Conservation (phyloP, 257 asterid genomes). For the Verbascum thapsus region DNA sequence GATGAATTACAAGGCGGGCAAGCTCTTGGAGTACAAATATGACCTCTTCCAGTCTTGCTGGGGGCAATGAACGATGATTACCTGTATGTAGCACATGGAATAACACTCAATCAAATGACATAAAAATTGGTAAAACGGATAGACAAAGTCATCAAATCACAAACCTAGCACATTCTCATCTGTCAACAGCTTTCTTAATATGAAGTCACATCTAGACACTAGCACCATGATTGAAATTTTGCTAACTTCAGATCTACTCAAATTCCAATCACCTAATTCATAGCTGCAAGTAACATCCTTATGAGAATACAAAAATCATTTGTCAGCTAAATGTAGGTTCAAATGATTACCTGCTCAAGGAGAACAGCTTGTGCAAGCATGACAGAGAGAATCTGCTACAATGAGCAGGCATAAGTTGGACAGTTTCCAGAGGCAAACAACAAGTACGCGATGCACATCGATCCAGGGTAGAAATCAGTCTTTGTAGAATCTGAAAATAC, state of each 20-base stretch:
- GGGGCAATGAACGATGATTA: conserved; percentile 71
- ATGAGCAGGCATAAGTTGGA: conserved; percentile 92
- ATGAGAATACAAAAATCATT: conserved; percentile 20
- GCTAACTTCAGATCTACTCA: conserved; percentile 70
- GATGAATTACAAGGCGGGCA: conserved; percentile 71
- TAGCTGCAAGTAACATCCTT: conserved; percentile 52
- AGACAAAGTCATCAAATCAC: conserved; percentile 30
- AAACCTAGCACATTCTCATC: conserved; percentile 86
- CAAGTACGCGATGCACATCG: conserved; percentile 97
- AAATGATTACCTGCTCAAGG: conserved; percentile 69
- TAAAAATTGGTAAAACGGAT: not conserved
- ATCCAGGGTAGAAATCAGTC: conserved; percentile 82
- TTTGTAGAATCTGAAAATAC: conserved; percentile 64
- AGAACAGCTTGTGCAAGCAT: conserved; percentile 91
- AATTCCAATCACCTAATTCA: conserved; percentile 57
- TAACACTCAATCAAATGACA: conserved; percentile 21
- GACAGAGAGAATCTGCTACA: conserved; percentile 96
- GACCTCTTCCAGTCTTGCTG: conserved; percentile 83
- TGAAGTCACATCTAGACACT: conserved; percentile 82
- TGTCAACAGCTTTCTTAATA: conserved; percentile 68
- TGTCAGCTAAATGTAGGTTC: conserved; percentile 17
- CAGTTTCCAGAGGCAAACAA: conserved; percentile 90
- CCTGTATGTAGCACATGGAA: conserved; percentile 54
- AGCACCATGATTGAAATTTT: conserved; percentile 59
- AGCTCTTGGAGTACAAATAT: conserved; percentile 87